These are phyloP conservation scores for Eucalyptus tenuipes DNA, from an alignment of 345 rosid species.

Conservation along the genomic window DNA sequence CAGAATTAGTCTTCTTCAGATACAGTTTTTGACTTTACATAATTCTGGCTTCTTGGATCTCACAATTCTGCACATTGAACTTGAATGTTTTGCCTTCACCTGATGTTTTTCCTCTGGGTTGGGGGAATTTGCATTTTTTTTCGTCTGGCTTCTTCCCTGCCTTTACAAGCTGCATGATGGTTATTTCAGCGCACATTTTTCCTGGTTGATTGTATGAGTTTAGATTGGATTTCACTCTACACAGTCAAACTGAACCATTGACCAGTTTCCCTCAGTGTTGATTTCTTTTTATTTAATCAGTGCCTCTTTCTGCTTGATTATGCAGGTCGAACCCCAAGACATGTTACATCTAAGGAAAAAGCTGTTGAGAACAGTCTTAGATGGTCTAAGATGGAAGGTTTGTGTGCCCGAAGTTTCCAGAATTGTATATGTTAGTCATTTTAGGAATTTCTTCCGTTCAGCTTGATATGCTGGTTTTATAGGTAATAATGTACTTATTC, in stretches of 20 bases:
- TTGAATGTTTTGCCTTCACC: neutral
- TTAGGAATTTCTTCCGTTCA: neutral
- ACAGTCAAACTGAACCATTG: neutral
- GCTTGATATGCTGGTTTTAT: neutral
- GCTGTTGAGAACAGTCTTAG: constrained; percentile 52
- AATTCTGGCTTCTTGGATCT: neutral
- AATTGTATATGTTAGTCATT: neutral
- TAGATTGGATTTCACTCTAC: neutral
- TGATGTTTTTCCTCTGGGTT: neutral
- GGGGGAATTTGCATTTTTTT: neutral
- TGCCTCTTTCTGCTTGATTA: neutral
- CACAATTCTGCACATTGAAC: neutral
- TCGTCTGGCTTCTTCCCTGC: neutral
- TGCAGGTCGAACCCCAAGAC: constrained; percentile 76
- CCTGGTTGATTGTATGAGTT: neutral
- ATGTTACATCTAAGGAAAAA: constrained; percentile 66
- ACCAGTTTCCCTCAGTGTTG: neutral
- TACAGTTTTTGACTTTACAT: neutral
- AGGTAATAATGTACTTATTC: neutral
- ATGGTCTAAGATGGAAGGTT: constrained; percentile 56
- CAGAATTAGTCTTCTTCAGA: neutral
- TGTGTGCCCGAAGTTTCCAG: neutral
- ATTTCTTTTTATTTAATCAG: neutral
- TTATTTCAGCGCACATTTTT: neutral
- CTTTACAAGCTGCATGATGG: neutral